These are phyloP conservation scores for Cornus florida DNA, from an alignment of 148 eudicot genomes.

Conservation along the genomic window DNA sequence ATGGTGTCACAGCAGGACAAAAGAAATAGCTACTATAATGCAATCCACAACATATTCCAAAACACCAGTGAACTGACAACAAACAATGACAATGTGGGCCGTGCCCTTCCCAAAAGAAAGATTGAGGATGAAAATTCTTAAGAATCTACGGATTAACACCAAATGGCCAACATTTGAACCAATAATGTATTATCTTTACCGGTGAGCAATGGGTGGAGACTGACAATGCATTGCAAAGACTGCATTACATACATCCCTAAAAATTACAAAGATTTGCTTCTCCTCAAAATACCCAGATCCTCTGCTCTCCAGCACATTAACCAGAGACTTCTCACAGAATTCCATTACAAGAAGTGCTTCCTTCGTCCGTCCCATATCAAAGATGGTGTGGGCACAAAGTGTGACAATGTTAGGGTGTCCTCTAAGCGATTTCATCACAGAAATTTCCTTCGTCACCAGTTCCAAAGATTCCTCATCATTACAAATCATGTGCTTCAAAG, in stretches of 20 bases:
- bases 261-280: constrained; percentile 68
- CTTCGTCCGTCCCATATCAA: constrained; percentile 94
- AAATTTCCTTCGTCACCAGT: constrained; percentile 80
- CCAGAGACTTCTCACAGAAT: constrained; percentile 89
- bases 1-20: neutral
- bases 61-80: neutral
- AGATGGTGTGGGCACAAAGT: constrained; percentile 58
- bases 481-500: constrained; percentile 93
- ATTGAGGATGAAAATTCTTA: neutral
- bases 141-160: neutral
- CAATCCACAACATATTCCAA: neutral
- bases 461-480: constrained; percentile 91
- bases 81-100: neutral
- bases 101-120: neutral
- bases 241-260: constrained; percentile 94
- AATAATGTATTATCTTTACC: constrained; percentile 42
- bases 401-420: constrained; percentile 94
- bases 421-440: constrained; percentile 81
- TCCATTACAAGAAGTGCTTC: constrained; percentile 95
- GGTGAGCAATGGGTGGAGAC: constrained; percentile 93
- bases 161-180: neutral
- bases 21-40: neutral
- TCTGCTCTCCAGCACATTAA: constrained; percentile 79
- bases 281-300: constrained; percentile 91
- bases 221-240: constrained; percentile 99